Evolutionary conservation across 2,329 filamentous ascomycete species (phyloP).

Genomic region (Cytospora piceae): DNA sequence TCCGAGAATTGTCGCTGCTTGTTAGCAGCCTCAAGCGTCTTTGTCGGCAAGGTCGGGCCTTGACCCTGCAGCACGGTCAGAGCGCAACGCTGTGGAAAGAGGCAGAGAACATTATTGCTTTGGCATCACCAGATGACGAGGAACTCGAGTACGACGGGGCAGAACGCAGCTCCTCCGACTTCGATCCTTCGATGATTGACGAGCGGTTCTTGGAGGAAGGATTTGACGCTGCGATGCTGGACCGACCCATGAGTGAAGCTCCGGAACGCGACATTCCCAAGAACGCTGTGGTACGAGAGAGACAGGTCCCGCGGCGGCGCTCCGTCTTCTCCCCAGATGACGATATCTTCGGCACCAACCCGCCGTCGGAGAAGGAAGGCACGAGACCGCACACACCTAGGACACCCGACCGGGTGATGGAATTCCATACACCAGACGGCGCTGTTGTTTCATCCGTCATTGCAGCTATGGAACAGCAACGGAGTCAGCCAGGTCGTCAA

Average conservation of each 20-base stretch:
- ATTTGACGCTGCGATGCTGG: conserved; percentile 51
- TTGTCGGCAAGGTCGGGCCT: conserved; percentile 68
- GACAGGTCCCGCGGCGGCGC: conserved; percentile 55
- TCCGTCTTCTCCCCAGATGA: conserved; percentile 69
- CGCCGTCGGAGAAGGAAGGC: conserved; percentile 48
- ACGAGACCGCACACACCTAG: conserved; percentile 42
- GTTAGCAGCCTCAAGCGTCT: conserved; percentile 84
- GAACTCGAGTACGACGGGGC: conserved; percentile 43
- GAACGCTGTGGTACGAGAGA: conserved; percentile 59
- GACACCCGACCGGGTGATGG: conserved; percentile 43
- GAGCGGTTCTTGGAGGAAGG: conserved; percentile 52
- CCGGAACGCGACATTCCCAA: conserved; percentile 51
- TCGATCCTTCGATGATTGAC: conserved; percentile 47
- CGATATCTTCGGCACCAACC: conserved; percentile 64
- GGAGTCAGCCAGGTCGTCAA: conserved; percentile 47
- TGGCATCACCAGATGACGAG: conserved; percentile 74
- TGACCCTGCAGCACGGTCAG: conserved; percentile 65
- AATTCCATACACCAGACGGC: conserved; percentile 39
- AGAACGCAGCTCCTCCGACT: conserved; percentile 42
- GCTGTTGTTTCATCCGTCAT: conserved; percentile 65
- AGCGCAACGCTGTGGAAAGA: conserved; percentile 72
- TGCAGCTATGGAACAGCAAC: conserved; percentile 62
- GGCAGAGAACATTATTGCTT: conserved; percentile 82
- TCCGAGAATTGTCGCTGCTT: conserved; percentile 77
- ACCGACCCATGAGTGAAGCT: conserved; percentile 48